Conservation (phyloP, 345 rosid species). For the Eucalyptus regnans region DNA sequence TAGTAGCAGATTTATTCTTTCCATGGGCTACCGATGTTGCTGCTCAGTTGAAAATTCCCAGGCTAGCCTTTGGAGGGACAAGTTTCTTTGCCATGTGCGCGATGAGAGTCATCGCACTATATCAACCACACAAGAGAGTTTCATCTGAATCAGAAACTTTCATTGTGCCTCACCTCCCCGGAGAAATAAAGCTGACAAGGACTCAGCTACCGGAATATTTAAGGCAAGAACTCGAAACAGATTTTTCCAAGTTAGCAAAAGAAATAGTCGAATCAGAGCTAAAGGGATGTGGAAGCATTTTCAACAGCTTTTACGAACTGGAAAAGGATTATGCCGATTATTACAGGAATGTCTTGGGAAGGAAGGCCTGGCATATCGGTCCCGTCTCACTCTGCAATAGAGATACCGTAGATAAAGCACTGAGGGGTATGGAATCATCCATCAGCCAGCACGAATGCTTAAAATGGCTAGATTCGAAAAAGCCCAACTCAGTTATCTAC, state of each 20-base stretch:
- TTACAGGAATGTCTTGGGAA: constrained; percentile 12
- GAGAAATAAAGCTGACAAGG: constrained; percentile 21
- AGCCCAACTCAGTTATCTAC: constrained; percentile 30
- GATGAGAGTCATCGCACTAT: neutral
- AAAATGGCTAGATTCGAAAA: constrained; percentile 30
- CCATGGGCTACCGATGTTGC: constrained; percentile 13
- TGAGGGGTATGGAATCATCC: constrained; percentile 14
- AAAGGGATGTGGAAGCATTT: constrained; percentile 11
- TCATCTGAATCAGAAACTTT: constrained; percentile 19
- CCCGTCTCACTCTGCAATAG: constrained; percentile 25
- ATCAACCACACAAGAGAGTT: constrained; percentile 18
- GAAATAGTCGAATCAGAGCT: neutral
- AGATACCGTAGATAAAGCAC: constrained; percentile 2
- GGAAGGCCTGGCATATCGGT: constrained; percentile 31
- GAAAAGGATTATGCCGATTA: constrained; percentile 28
- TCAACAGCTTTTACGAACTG: constrained; percentile 30
- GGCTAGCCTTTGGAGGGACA: constrained; percentile 23
- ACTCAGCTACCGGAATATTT: constrained; percentile 14
- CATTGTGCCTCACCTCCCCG: constrained; percentile 14
- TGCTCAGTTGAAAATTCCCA: constrained; percentile 10
- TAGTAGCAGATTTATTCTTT: constrained; percentile 27
- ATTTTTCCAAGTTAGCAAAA: neutral
- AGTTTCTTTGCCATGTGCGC: constrained; percentile 26
- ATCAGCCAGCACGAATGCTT: constrained; percentile 8
- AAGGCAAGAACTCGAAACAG: neutral